Conservation (phyloP, 83 land plant species). For the Picea mariana region DNA sequence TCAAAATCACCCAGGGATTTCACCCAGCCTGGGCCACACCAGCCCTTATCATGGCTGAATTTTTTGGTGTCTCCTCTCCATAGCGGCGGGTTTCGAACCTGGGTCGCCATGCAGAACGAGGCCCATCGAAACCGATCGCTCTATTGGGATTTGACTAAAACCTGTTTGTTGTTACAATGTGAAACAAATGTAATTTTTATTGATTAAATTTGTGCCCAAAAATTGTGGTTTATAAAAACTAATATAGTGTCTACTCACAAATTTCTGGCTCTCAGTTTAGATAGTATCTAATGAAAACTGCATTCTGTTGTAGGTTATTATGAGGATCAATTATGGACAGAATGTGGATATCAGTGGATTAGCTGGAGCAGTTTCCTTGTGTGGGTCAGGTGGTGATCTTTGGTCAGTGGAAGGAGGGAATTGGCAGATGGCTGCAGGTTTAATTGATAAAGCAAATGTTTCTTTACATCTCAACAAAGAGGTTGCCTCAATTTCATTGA, state of each 20-base stretch:
- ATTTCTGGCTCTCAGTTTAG: background rate
- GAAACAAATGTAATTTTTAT: background rate
- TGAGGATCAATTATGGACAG: slow-evolving; percentile 97
- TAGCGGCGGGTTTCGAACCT: too few species aligned
- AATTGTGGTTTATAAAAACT: background rate
- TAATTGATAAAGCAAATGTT: slow-evolving; percentile 69
- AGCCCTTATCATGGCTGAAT: too few species aligned
- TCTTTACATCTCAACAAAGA: slow-evolving; percentile 63
- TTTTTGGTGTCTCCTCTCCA: too few species aligned
- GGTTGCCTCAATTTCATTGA: slow-evolving; percentile 56
- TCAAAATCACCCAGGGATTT: too few species aligned
- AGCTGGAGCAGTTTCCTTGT: slow-evolving; percentile 94
- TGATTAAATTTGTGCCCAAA: background rate
- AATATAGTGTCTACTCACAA: background rate
- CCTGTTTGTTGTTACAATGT: background rate
- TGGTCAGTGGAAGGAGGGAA: slow-evolving; percentile 96
- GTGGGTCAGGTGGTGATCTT: slow-evolving; percentile 90
- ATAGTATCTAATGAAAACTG: background rate
- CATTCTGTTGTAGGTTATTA: slow-evolving; percentile 57
- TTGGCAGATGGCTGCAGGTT: slow-evolving; percentile 91
- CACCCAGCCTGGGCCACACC: too few species aligned
- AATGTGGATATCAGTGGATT: slow-evolving; percentile 86
- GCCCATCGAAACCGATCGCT: too few species aligned
- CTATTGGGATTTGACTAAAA: background rate
- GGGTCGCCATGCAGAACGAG: too few species aligned